Conservation (phyloP, 805 yeast genomes). For the Candida insectorum region DNA sequence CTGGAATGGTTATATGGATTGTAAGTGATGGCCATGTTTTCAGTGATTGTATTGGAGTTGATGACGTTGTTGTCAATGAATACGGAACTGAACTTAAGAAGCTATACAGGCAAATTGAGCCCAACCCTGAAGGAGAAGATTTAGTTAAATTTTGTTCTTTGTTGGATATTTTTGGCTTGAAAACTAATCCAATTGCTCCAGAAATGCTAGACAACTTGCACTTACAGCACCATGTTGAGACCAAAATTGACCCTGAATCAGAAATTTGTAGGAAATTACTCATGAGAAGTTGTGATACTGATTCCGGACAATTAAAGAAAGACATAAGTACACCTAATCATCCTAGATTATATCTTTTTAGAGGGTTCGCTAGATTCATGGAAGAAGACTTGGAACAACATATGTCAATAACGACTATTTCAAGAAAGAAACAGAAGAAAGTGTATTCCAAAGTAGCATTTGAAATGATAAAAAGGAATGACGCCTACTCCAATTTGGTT, state of each 20-base stretch:
- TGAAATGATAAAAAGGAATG: constrained; percentile 63
- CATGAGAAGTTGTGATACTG: constrained; percentile 37
- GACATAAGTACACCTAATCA: constrained; percentile 39
- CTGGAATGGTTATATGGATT: constrained; percentile 54
- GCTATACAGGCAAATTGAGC: constrained; percentile 27
- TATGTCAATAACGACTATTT: constrained; percentile 31
- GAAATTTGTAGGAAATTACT: constrained; percentile 36
- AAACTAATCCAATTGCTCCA: constrained; percentile 12
- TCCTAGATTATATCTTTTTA: constrained; percentile 49
- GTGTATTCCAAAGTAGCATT: constrained; percentile 52
- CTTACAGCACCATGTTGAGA: constrained; percentile 30
- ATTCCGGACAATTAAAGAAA: constrained; percentile 28
- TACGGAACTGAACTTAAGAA: constrained; percentile 44
- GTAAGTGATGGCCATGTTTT: constrained; percentile 67
- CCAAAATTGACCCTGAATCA: constrained; percentile 28
- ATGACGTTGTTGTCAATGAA: constrained; percentile 49
- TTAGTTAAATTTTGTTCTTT: constrained; percentile 31
- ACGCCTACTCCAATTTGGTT: constrained; percentile 61
- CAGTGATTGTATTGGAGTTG: constrained; percentile 61
- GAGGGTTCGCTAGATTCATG: constrained; percentile 62
- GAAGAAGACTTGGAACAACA: constrained; percentile 50
- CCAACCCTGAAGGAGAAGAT: constrained; percentile 2
- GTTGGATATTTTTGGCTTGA: constrained; percentile 30
- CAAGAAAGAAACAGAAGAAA: constrained; percentile 50
- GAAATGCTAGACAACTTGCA: constrained; percentile 16